phyloP scores from a whole-genome alignment of 1,139 yeast genomes.

The Yamadazyma mexicana region DNA sequence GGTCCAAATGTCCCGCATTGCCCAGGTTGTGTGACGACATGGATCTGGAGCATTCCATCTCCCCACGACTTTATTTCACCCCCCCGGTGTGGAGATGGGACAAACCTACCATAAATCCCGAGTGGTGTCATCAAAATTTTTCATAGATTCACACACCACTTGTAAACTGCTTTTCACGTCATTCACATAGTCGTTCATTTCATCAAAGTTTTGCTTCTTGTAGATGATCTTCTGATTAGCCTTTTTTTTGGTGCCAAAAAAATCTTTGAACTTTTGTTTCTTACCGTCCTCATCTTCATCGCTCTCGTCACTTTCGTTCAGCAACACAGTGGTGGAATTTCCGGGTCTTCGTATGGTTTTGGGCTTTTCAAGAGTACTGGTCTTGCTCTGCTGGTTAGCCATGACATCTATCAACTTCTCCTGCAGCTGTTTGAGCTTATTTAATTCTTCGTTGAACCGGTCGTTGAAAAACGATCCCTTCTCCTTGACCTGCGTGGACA shows the following conservation, averaged over 20 bases:
- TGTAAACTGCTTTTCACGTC: slow-evolving; percentile 35
- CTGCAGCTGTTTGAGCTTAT: slow-evolving; percentile 60
- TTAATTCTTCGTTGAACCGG: slow-evolving; percentile 57
- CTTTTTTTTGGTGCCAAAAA: slow-evolving; percentile 19
- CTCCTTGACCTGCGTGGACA: slow-evolving; percentile 56
- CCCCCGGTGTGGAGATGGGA: not conserved
- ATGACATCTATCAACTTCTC: slow-evolving; percentile 58
- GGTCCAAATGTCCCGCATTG: not conserved
- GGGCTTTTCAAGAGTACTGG: slow-evolving; percentile 23
- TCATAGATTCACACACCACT: slow-evolving; percentile 41
- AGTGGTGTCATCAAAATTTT: slow-evolving; percentile 40
- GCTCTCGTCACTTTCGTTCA: slow-evolving; percentile 7
- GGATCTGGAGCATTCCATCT: not conserved
- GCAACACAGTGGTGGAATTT: not conserved
- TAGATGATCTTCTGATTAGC: slow-evolving; percentile 15
- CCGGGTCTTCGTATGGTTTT: slow-evolving; percentile 2
- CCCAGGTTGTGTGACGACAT: not conserved
- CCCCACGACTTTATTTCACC: not conserved
- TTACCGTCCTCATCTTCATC: slow-evolving; percentile 12
- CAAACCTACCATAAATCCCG: slow-evolving; percentile 32
- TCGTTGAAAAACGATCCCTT: slow-evolving; percentile 64
- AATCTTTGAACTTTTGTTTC: slow-evolving; percentile 18
- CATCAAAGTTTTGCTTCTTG: slow-evolving; percentile 39
- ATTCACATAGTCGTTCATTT: slow-evolving; percentile 35
- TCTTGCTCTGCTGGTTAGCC: slow-evolving; percentile 37